Base-by-base conservation (phyloP, 441 rosid genomes). In the Eruca vesicaria region DNA sequence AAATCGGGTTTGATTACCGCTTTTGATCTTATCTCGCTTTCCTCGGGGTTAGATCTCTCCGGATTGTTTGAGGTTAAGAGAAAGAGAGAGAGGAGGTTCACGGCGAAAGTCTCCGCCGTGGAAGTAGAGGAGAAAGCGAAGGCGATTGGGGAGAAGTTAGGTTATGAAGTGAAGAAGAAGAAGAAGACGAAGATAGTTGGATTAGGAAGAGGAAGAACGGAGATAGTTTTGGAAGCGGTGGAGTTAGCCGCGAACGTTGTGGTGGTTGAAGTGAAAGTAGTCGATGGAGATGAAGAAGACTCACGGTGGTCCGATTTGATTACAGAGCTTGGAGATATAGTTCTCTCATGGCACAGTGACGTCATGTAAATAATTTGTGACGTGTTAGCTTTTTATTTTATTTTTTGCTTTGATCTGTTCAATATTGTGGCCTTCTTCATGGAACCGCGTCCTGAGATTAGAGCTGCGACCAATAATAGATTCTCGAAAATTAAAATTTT, bases 11-110 rank as follows among this genome's bases (percentile, higher is more conserved):
- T 69, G 29, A 56, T 86, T 9, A 93, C 86, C 3, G 92, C 98
- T 7, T 90, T 87, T 38, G 95, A 90, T 69, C 71, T 94, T 31
- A 92, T 94, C 50, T 89, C 99, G 1, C 32, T 90, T 28, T 92
- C 97, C 0, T 85, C 98, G 0, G 98, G 97, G 4, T 68, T 94
- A 76, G 89, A 94, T 78, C 83, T 92, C 56, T 94, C 99, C 0
- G 94, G 99, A 15, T 82, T 94, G 52, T 92, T 94, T 38, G 89
- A 88, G 78, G 74, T 9, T 11, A 68, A 20, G 56, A 62, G 66
- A 36, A 82, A 76, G 78, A 87, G 73, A 36, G 89, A 84, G 16
- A 86, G 79, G 85, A 86, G 98, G 57, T 94, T 90, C 74, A 85
- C 93, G 0, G 86, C 97, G 0, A 77, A 16, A 50, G 92, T 82